Evolutionary conservation across 2,329 filamentous ascomycete species (phyloP).

Genomic region (Cercospora zeae-maydis): DNA sequence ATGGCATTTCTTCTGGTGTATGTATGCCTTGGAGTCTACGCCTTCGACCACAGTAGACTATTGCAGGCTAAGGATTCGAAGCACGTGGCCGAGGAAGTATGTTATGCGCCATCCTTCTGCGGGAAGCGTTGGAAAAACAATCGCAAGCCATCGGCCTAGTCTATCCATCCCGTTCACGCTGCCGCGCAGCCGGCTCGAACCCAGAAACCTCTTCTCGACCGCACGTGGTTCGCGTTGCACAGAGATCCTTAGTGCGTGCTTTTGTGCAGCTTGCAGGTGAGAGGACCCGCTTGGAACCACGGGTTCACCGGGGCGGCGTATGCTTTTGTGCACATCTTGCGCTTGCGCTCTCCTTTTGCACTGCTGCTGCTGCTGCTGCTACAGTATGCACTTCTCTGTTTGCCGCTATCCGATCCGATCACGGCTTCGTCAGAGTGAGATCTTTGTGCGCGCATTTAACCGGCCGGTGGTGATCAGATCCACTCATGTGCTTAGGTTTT

Average conservation of each 20-base stretch:
- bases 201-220: slow-evolving; percentile 4
- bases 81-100: background rate
- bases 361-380: background rate
- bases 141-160: background rate
- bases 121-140: background rate
- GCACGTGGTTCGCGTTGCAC: slow-evolving; percentile 11
- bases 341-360: background rate
- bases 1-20: background rate
- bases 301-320: background rate
- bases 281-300: slow-evolving; percentile 9
- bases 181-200: background rate
- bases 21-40: background rate
- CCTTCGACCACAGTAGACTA: background rate
- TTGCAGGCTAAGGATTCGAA: background rate
- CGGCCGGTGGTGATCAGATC: background rate
- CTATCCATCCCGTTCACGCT: background rate
- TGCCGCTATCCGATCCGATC: background rate
- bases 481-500: background rate
- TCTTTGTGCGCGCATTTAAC: background rate
- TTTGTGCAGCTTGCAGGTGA: background rate
- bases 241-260: background rate
- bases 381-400: background rate
- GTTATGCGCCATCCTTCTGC: background rate
- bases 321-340: slow-evolving; percentile 1
- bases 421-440: background rate